Evolutionary conservation across 2,329 filamentous ascomycete genomes (phyloP).

Genomic region (Paracamarosporium sp.): DNA sequence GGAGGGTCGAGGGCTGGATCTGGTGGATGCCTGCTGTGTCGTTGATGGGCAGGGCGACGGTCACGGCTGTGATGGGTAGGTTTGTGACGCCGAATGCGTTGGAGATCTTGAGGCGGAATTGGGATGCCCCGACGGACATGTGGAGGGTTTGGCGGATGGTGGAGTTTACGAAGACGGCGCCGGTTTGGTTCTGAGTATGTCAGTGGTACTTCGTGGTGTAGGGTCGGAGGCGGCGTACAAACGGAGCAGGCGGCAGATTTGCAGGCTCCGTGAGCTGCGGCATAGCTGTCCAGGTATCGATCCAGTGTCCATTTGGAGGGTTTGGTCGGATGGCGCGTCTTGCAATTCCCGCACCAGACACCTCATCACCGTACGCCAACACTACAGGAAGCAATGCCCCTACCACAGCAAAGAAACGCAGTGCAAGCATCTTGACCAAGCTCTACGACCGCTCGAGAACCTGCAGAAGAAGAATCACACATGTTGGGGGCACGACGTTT

Average conservation of each 20-base stretch:
- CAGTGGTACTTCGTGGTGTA: neutral
- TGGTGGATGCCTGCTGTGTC: constrained; percentile 60
- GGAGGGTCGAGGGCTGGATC: constrained; percentile 61
- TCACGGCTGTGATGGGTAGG: constrained; percentile 65
- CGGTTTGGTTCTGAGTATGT: constrained; percentile 56
- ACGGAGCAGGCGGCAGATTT: constrained; percentile 68
- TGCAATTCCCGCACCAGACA: neutral
- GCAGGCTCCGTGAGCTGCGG: constrained; percentile 68
- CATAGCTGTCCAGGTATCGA: constrained; percentile 71
- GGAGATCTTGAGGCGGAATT: constrained; percentile 68
- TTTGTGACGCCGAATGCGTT: constrained; percentile 70
- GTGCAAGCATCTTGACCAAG: neutral
- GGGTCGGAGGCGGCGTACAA: constrained; percentile 37
- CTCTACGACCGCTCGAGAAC: neutral
- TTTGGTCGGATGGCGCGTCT: constrained; percentile 29
- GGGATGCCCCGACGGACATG: constrained; percentile 62
- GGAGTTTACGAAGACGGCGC: constrained; percentile 64
- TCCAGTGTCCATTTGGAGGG: constrained; percentile 58
- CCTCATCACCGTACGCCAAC: constrained; percentile 1
- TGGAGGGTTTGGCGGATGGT: constrained; percentile 72
- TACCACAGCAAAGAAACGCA: constrained; percentile 11
- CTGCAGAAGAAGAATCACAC: neutral
- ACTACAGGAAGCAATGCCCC: constrained; percentile 10
- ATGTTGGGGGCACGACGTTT: neutral
- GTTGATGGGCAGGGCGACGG: constrained; percentile 62